These are phyloP conservation scores for Fraxinus quadrangulata DNA, from an alignment of 257 asterid species.

Conservation along the genomic window DNA sequence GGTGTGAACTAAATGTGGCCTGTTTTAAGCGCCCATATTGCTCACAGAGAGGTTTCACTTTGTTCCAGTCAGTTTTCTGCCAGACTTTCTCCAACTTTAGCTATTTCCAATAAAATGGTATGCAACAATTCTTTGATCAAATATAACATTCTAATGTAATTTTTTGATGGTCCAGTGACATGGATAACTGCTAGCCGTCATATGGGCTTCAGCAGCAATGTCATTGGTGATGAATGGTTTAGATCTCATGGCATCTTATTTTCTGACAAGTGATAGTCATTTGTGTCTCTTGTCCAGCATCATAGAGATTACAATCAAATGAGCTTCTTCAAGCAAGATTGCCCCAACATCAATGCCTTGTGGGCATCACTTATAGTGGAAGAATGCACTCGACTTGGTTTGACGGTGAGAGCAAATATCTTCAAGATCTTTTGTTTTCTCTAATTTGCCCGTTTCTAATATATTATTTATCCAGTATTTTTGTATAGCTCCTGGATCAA, in stretches of 20 bases:
- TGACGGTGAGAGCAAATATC: conserved; percentile 66
- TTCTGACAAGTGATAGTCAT: conserved; percentile 1
- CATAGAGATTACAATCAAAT: conserved; percentile 39
- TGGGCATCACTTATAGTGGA: conserved; percentile 96
- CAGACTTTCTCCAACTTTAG: conserved; percentile 70
- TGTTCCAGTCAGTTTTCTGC: conserved; percentile 66
- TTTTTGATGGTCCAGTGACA: conserved; percentile 6
- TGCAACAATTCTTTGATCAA: conserved; percentile 21
- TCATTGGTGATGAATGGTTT: conserved; percentile 9
- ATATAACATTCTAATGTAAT: conserved; percentile 11
- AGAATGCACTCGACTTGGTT: conserved; percentile 93
- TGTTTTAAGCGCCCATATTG: conserved; percentile 21
- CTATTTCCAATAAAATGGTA: conserved; percentile 84
- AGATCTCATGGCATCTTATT: conserved; percentile 6
- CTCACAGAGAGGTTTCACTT: conserved; percentile 55
- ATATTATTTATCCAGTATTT: conserved; percentile 67
- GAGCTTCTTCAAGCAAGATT: conserved; percentile 41
- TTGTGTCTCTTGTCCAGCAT: conserved; percentile 46
- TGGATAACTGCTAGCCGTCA: not conserved
- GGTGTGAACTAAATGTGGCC: conserved; percentile 20
- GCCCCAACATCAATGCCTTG: conserved; percentile 73
- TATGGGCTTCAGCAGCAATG: not conserved
- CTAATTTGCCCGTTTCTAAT: conserved; percentile 35
- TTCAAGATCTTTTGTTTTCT: conserved; percentile 10
- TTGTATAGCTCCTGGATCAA: conserved; percentile 97